phyloP scores from a whole-genome alignment of 1,284 basidiomycete species.

The Dichomitus squalens region DNA sequence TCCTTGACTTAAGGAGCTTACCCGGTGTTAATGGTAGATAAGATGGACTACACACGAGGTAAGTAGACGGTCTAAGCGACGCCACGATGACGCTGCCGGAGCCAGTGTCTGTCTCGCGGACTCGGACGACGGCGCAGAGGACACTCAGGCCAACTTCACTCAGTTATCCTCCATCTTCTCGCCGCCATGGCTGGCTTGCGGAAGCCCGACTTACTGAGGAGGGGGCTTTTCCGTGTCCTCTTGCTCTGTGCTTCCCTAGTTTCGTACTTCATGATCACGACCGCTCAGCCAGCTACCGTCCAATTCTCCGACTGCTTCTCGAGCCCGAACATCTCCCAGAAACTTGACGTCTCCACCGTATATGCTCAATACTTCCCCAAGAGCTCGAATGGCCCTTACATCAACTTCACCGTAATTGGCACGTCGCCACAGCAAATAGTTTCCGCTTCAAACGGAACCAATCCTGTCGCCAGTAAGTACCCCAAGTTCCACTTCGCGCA shows the following conservation, averaged over 20 bases:
- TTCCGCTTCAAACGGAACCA: conserved; percentile 59
- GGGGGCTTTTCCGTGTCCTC: conserved; percentile 22
- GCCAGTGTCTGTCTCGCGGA: conserved; percentile 17
- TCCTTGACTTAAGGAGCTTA: neutral
- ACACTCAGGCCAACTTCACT: conserved; percentile 11
- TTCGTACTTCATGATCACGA: conserved; percentile 19
- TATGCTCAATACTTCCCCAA: conserved; percentile 72
- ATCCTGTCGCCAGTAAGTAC: conserved; percentile 57
- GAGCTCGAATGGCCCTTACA: conserved; percentile 42
- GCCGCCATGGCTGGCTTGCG: conserved; percentile 27
- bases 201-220: conserved; percentile 19
- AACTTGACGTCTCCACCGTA: conserved; percentile 69
- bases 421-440: conserved; percentile 56
- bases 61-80: neutral
- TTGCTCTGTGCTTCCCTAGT: conserved; percentile 25
- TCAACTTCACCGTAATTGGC: conserved; percentile 73
- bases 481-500: conserved; percentile 1
- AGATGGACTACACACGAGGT: neutral
- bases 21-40: neutral
- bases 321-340: conserved; percentile 49
- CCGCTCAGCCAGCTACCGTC: conserved; percentile 35
- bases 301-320: conserved; percentile 57
- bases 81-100: conserved; percentile 22
- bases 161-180: conserved; percentile 3
- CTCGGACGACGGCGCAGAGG: conserved; percentile 17